phyloP scores from a whole-genome alignment of 208 protist species.

The Leishmania arabica region DNA sequence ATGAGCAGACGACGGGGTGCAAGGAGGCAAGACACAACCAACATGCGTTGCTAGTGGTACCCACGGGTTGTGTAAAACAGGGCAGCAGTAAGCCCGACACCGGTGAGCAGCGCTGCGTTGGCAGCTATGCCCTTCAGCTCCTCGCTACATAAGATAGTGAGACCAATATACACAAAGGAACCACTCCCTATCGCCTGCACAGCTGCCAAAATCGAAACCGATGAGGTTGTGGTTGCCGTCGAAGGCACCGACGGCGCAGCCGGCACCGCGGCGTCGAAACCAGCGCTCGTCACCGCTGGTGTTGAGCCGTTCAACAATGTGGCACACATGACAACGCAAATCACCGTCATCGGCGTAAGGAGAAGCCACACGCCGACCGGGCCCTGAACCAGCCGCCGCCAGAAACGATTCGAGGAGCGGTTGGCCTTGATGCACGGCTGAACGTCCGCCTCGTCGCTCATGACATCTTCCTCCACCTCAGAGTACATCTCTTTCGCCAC shows the following conservation, averaged over 20 bases:
- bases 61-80: slow-evolving; percentile 29
- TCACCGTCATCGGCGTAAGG: slow-evolving; percentile 46
- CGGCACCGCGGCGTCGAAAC: neutral
- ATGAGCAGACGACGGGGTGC: neutral
- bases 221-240: neutral
- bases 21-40: neutral
- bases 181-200: slow-evolving; percentile 64
- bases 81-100: slow-evolving; percentile 37
- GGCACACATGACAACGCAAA: slow-evolving; percentile 11
- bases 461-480: neutral
- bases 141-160: slow-evolving; percentile 52
- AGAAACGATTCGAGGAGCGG: slow-evolving; percentile 19
- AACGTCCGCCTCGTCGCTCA: neutral
- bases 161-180: slow-evolving; percentile 68
- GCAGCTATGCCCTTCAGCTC: slow-evolving; percentile 39
- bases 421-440: neutral
- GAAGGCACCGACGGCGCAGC: neutral
- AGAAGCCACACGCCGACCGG: slow-evolving; percentile 47
- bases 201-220: slow-evolving; percentile 26
- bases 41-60: neutral
- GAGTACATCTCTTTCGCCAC: slow-evolving; percentile 52
- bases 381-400: slow-evolving; percentile 22
- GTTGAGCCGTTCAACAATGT: neutral
- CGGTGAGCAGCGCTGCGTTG: slow-evolving; percentile 36
- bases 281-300: neutral